Evolutionary conservation across 1,139 yeast species (phyloP).

Genomic region (Kurtzmaniella quercitrusa): DNA sequence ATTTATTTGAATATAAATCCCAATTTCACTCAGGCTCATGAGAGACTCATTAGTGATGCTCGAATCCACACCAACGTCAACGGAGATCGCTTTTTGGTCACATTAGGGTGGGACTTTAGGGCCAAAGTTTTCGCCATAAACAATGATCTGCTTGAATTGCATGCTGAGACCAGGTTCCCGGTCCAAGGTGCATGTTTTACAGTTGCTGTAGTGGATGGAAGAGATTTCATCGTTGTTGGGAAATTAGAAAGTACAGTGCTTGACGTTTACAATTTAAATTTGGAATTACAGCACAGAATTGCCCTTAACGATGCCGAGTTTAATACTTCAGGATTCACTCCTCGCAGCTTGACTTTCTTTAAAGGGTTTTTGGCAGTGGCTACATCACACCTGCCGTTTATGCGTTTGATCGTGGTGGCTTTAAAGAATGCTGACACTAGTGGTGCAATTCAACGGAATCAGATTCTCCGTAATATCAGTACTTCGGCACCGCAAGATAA

Average conservation of each 20-base stretch:
- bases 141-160: conserved; percentile 14
- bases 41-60: conserved; percentile 31
- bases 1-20: conserved; percentile 10
- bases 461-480: conserved; percentile 52
- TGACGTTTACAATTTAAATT: conserved; percentile 34
- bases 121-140: conserved; percentile 37
- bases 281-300: conserved; percentile 35
- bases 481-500: conserved; percentile 71
- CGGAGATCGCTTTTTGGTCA: conserved; percentile 36
- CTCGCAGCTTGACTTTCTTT: conserved; percentile 42
- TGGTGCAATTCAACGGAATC: conserved; percentile 28
- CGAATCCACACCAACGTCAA: conserved; percentile 14
- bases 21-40: conserved; percentile 21
- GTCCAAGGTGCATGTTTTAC: conserved; percentile 51
- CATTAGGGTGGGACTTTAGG: conserved; percentile 61
- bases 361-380: conserved; percentile 44
- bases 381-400: conserved; percentile 73
- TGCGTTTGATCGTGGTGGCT: conserved; percentile 56
- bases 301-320: conserved; percentile 76
- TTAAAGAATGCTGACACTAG: conserved; percentile 15
- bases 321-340: conserved; percentile 62
- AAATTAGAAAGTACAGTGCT: conserved; percentile 59
- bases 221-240: conserved; percentile 48
- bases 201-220: conserved; percentile 18
- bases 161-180: conserved; percentile 34